These are phyloP conservation scores for Prunus davidiana DNA, from an alignment of 306 rosid genomes.

Conservation along the genomic window DNA sequence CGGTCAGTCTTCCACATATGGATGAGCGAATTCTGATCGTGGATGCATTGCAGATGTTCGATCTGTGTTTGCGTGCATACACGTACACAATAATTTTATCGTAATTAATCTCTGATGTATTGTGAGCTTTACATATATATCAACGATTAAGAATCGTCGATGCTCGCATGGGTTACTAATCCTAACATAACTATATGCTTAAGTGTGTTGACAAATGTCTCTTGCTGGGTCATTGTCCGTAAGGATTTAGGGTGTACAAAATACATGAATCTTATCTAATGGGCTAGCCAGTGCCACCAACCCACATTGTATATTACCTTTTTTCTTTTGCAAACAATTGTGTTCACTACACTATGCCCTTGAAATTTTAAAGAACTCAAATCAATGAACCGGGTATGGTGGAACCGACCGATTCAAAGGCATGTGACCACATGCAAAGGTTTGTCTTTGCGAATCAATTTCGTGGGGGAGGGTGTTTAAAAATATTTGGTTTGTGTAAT, in stretches of 20 bases:
- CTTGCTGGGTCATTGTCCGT: neutral
- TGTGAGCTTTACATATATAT: neutral
- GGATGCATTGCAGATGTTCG: fast-evolving
- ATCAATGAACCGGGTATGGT: constrained; percentile 51
- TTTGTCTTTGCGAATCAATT: constrained; percentile 38
- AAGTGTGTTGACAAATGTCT: constrained; percentile 6
- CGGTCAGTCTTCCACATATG: too few relatives aligned
- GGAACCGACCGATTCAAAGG: constrained; percentile 46
- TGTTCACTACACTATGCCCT: neutral
- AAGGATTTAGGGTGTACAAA: constrained; percentile 1
- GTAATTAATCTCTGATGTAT: fast-evolving
- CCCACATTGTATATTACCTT: neutral
- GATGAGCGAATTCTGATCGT: fast-evolving
- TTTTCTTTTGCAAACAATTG: neutral
- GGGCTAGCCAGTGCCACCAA: neutral
- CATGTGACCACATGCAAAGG: constrained; percentile 86
- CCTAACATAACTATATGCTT: fast-evolving
- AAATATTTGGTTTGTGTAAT: neutral
- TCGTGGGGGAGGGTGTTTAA: neutral
- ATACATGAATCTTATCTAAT: neutral
- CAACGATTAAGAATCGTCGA: fast-evolving
- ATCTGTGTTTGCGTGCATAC: fast-evolving
- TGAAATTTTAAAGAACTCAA: constrained; percentile 2
- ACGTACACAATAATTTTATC: fast-evolving
- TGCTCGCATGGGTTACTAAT: fast-evolving